Evolutionary conservation across 495 filamentous ascomycete genomes (phyloP).

Genomic region (Xylaria telfairii): DNA sequence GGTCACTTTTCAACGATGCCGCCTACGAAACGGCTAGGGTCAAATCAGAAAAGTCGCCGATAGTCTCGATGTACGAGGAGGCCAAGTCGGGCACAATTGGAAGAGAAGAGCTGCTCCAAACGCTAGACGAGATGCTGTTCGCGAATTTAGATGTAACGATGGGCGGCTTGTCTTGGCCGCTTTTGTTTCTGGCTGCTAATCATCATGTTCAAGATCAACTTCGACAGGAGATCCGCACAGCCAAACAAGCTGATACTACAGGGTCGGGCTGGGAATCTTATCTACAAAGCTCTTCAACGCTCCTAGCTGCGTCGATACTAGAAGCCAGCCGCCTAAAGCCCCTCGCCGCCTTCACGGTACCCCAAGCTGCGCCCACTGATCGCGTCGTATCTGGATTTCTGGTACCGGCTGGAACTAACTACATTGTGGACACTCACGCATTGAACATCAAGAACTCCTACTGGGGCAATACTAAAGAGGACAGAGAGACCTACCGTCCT

Average conservation of each 20-base stretch:
- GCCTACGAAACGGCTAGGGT: background rate
- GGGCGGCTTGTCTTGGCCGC: constrained; percentile 45
- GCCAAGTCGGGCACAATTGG: background rate
- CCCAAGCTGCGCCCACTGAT: constrained; percentile 43
- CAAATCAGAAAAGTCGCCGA: constrained; percentile 17
- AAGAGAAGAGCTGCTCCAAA: constrained; percentile 42
- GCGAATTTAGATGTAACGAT: constrained; percentile 56
- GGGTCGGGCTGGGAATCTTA: constrained; percentile 32
- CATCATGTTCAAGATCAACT: constrained; percentile 37
- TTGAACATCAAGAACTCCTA: constrained; percentile 45
- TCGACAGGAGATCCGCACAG: constrained; percentile 11
- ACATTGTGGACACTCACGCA: constrained; percentile 48
- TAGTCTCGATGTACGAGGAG: constrained; percentile 33
- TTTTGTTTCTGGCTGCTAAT: constrained; percentile 48
- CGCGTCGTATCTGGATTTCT: constrained; percentile 36
- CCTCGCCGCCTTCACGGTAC: constrained; percentile 44
- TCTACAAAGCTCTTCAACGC: constrained; percentile 30
- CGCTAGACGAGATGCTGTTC: constrained; percentile 52
- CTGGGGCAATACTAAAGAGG: constrained; percentile 41
- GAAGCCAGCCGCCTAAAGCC: constrained; percentile 47
- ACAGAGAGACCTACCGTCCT: constrained; percentile 2
- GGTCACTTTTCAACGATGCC: background rate
- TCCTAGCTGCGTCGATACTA: constrained; percentile 39
- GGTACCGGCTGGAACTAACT: constrained; percentile 39
- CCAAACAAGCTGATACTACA: background rate